Evolutionary conservation across 2,329 filamentous ascomycete genomes (phyloP), one percentile per base, ranked within the genome.

Genomic region (Fusarium mangiferae): DNA sequence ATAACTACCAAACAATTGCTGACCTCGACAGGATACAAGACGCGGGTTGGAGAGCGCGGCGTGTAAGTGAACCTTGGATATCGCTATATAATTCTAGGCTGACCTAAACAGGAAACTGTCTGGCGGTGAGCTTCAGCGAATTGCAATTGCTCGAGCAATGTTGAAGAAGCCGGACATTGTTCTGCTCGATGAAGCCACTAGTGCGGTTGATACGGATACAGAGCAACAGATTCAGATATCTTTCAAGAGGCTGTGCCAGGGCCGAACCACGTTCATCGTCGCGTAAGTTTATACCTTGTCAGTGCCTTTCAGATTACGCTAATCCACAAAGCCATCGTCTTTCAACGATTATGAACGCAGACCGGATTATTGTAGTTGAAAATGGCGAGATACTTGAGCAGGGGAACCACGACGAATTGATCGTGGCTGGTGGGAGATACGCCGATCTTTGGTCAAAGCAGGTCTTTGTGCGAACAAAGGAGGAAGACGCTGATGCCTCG

Each of bases 101-200:
- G 57, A 82, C 73, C 51, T 57, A 3, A 35, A n/a, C 35, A 87
- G 85, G 59, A 90, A 90, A 83, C 82, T 93, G 5, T 92, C 90
- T 8, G 91, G 91, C 4, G 91, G 91, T 30, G 90, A 93, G 78
- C 81, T 92, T 11, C 91, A 93, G 76, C 88, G 91, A 52, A 87
- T 92, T 35, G 90, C 91, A 10, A 92, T 92, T 78, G 91, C 91
- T 13, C 89, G 93, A 33, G 92, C 93, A 3, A 88, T 96, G 54
- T 84, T 95, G 73, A 93, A 94, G 81, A 88, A 89, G 66, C 93
- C 93, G 0, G 90, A 93, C 63, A 91, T 95, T 68, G 90, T 96
- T 15, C 87, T 96, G 44, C 87, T 96, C 2, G 93, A 96, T 73
- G 93, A 95, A 81, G 91, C 93, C 3, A 95, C 94, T 8, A 94